Base-by-base conservation (phyloP, 257 asterid species). In the Ilex asprella region DNA sequence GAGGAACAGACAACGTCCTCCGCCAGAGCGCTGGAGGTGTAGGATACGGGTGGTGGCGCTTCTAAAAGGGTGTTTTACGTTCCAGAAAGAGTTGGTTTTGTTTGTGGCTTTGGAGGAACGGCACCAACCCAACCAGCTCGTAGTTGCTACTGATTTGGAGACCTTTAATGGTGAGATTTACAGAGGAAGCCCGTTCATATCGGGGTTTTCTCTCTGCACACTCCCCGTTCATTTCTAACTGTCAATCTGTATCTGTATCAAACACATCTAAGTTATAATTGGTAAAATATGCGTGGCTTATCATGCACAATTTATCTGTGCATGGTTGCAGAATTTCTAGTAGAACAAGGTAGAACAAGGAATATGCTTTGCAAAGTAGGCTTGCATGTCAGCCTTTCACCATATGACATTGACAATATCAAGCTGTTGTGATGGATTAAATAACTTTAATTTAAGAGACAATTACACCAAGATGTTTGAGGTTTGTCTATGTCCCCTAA, bases 171-270 rank as follows among this genome's bases (percentile, higher is more conserved):
- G 49, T 70, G 49, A 55, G 64, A 51, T 6, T 39, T 3, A 35
- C 63, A 35, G 67, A 51, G 79, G 81, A 64, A 31, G 66, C 16
- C 79, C 81, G 16, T 59, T n/a, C 21, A 61, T 76, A 76, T 35
- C 79, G 79, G 75, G 29, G 21, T 64, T 52, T 69, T 63, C 31
- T 66, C 64, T 15, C 30, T 5, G 46, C 41, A 66, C 61, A 68
- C 61, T 10, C 58, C 52, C 83, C 93, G 61, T 67, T 47, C 74
- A 16, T 76, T 80, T 70, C 39, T 43, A 46, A 46, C 52, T 46
- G 52, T 46, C 41, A 35, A 35, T 35, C 41, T 35, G 41, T 35
- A n/a, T 7, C 3, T 35, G 41, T 8, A 35, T 1, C 8, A 35
- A 35, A 4, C 0, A 3, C 41, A 21, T 21, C 41, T 3, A 35